Evolutionary conservation across 1,284 basidiomycete genomes (phyloP), one percentile per base, ranked within the genome.

Genomic region (Malassezia dermatis): DNA sequence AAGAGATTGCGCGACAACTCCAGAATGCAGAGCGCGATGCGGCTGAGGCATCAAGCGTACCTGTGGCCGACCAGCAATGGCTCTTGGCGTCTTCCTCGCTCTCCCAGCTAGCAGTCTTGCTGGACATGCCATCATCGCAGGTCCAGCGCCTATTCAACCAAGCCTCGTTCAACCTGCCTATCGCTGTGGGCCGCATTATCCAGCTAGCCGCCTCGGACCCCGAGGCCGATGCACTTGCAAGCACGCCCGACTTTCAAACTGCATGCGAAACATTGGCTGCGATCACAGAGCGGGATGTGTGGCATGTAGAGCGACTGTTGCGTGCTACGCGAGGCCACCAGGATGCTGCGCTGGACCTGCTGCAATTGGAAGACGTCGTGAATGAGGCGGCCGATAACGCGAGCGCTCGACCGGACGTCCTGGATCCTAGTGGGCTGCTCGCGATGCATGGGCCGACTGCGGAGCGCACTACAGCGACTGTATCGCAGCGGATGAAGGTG

Each of bases 1-100:
- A 53, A 5, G 58, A 66, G 24, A 45, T 71, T 21, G 66, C 68
- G 11, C 62, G 62, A 8, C 51, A 60, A 8, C 51, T 69, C 4
- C 66, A 62, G 10, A 61, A 63, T 4, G 68, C 67, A 19, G 68
- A 69, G 42, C 48, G 59, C 13, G 56, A 55, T 10, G 51, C 53
- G 1, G 55, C 55, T 2, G 45, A 53, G 3, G 53, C 61, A 15
- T 60, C 60, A 8, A 58, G 60, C 24, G 23, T 41, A 32, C 50
- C 63, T 1, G 64, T 71, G 1, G 47, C 44, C 8, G 67, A 71
- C 51, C 69, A 71, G 37, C 60, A 64, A 23, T 73, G 71, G 71
- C 58, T 73, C 21, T 60, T 73, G 35, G 66, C 68, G 7, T 69
- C 66, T 8, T 73, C 71, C 4, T 60, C 71, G 3, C 59, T 71